Conservation (phyloP, 805 yeast species). For the Kregervanrija delftensis region DNA sequence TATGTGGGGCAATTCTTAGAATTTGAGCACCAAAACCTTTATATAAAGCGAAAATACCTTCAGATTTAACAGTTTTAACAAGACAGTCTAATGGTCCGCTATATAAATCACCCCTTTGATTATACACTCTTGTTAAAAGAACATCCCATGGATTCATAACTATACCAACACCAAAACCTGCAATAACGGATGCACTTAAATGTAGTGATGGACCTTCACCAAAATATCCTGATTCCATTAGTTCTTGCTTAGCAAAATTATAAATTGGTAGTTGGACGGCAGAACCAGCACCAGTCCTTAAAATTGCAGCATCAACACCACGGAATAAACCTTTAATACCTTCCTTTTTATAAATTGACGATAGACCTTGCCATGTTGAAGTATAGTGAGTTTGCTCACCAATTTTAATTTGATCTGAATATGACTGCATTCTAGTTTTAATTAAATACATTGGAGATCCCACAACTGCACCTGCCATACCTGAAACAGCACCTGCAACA, state of each 20-base stretch:
- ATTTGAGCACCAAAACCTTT: conserved; percentile 95
- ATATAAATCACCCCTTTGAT: conserved; percentile 85
- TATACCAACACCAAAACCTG: conserved; percentile 89
- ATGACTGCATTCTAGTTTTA: conserved; percentile 96
- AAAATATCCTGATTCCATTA: conserved; percentile 46
- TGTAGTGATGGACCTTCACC: conserved; percentile 65
- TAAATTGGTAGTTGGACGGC: conserved; percentile 92
- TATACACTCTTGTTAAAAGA: conserved; percentile 86
- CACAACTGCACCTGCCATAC: conserved; percentile 79
- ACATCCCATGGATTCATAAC: conserved; percentile 99
- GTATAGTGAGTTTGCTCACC: conserved; percentile 92
- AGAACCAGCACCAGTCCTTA: conserved; percentile 94
- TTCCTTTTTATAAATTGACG: conserved; percentile 52
- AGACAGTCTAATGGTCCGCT: conserved; percentile 86
- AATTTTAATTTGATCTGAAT: conserved; percentile 53
- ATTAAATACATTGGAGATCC: conserved; percentile 91
- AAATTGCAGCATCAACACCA: conserved; percentile 91
- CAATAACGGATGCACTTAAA: conserved; percentile 61
- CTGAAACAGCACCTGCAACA: conserved; percentile 73
- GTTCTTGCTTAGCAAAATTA: conserved; percentile 61
- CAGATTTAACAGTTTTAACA: conserved; percentile 69
- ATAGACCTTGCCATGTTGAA: conserved; percentile 61
- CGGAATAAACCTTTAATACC: conserved; percentile 77
- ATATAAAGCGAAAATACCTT: conserved; percentile 84
- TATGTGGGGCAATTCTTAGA: conserved; percentile 91